phyloP scores from a whole-genome alignment of 2,329 filamentous ascomycete genomes.

The Keithomyces neogunnii region DNA sequence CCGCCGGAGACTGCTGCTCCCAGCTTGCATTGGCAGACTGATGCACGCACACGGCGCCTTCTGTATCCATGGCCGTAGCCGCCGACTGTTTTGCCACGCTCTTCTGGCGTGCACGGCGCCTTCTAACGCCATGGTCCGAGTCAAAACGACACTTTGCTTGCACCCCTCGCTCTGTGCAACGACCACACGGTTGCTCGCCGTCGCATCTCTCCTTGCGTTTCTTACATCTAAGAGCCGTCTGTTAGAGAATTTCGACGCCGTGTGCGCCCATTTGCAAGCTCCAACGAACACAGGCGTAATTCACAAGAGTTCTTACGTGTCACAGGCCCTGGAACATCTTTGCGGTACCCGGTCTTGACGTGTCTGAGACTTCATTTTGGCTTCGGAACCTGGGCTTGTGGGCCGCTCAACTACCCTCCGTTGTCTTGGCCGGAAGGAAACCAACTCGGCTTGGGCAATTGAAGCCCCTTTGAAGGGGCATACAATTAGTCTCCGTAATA shows the following conservation, averaged over 20 bases:
- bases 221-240: neutral
- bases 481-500: too few species aligned
- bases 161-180: constrained; percentile 4
- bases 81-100: neutral
- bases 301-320: neutral
- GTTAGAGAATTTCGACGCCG: too few species aligned
- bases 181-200: constrained; percentile 5
- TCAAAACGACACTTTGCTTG: neutral
- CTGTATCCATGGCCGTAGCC: neutral
- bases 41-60: neutral
- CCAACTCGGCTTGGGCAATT: too few species aligned
- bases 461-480: too few species aligned
- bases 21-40: neutral
- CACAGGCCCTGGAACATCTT: neutral
- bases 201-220: constrained; percentile 7
- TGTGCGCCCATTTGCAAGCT: too few species aligned
- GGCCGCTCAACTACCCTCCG: too few species aligned
- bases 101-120: neutral
- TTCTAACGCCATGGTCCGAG: neutral
- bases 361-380: too few species aligned
- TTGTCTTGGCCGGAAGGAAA: too few species aligned
- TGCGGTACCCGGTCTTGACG: too few species aligned
- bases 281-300: too few species aligned
- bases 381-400: too few species aligned
- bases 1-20: neutral